Base-by-base conservation (phyloP, 805 yeast species). In the Cyberlindnera xishuangbannaensis region DNA sequence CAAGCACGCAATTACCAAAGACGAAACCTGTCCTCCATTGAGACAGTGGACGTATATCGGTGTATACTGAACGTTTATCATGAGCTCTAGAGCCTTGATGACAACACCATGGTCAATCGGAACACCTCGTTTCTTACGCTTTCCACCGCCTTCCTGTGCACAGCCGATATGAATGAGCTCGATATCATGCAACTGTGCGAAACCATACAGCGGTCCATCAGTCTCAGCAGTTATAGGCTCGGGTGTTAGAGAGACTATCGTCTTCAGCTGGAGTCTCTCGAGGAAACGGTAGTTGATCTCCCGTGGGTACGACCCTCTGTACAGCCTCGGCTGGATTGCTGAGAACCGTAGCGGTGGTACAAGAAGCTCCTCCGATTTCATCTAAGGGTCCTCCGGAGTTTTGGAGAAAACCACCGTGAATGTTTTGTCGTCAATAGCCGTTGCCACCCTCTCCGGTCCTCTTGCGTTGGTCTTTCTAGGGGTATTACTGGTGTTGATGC, bases 271-370 rank as follows among this genome's bases (percentile, higher is more conserved):
- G 20, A 88, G 65, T 21, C 85, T 67, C 42, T 69, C 63, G 8
- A 92, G 61, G 50, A 80, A 92, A 7, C 78, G 67, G 40, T 73
- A 67, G 51, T 86, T 88, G 36, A 78, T 69, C 29, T 76, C 75
- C 33, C 92, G 69, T 1, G 97, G 97, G 47, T 83, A 84, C 2
- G 94, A 81, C 0, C 97, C 97, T 28, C 97, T 61, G 49, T 78
- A 83, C 4, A 90, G 61, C 30, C 71, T 65, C 2, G 82, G 75
- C 47, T 81, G 84, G 3, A 88, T 74, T 12, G 75, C 65, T 31
- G 78, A 76, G 57, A 82, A 92, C 38, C 86, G 68, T 39, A 88
- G 64, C 2, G 98, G 97, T 0, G 95, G 85, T 0, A 78, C 78
- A 4, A 70, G 50, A 2, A 38, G 38, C 25, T 40, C 39, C 8